Percentiles rank a stretch among this genome's conserved stretches.
Evolutionary conservation across 2,329 filamentous ascomycete species (phyloP).

Genomic region (Botryosphaeria dothidea): DNA sequence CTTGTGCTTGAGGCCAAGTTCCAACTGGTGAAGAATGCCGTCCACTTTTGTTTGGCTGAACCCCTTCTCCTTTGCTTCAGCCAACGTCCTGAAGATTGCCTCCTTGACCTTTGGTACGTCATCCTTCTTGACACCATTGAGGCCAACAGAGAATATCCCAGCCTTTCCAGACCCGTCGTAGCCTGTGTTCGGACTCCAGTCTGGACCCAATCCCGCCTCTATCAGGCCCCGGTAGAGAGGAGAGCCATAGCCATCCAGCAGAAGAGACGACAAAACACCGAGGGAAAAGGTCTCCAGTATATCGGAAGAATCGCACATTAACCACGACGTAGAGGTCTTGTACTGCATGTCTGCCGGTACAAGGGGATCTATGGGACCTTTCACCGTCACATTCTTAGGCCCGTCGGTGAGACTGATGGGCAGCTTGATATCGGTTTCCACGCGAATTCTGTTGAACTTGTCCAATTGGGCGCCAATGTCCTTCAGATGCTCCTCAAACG

Average conservation of each 20-base stretch:
- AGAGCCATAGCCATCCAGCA: slow-evolving; percentile 94
- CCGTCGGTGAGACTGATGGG: slow-evolving; percentile 72
- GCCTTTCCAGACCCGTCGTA: slow-evolving; percentile 77
- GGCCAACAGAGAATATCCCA: slow-evolving; percentile 84
- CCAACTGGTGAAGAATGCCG: slow-evolving; percentile 89
- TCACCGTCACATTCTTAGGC: slow-evolving; percentile 68
- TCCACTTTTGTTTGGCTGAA: slow-evolving; percentile 91
- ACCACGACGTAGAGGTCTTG: slow-evolving; percentile 93
- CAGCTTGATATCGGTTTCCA: slow-evolving; percentile 71
- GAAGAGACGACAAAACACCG: slow-evolving; percentile 75
- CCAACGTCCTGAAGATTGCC: slow-evolving; percentile 71
- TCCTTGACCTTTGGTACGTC: slow-evolving; percentile 77
- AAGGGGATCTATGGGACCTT: slow-evolving; percentile 83
- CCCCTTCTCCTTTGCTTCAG: slow-evolving; percentile 69
- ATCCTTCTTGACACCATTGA: slow-evolving; percentile 83
- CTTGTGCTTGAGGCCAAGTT: slow-evolving; percentile 93
- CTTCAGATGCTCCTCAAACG: slow-evolving; percentile 75
- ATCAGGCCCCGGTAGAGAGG: slow-evolving; percentile 87
- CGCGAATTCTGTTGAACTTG: slow-evolving; percentile 68
- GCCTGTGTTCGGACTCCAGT: slow-evolving; percentile 93
- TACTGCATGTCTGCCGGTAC: slow-evolving; percentile 83
- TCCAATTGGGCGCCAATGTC: slow-evolving; percentile 75
- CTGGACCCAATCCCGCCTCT: slow-evolving; percentile 84
- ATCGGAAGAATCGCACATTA: slow-evolving; percentile 79
- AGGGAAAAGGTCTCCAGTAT: slow-evolving; percentile 87